Evolutionary conservation across 176 grass and related monocot genomes (phyloP), one percentile per base, ranked within the genome.

Genomic region (Cenchrus fungigraminus): DNA sequence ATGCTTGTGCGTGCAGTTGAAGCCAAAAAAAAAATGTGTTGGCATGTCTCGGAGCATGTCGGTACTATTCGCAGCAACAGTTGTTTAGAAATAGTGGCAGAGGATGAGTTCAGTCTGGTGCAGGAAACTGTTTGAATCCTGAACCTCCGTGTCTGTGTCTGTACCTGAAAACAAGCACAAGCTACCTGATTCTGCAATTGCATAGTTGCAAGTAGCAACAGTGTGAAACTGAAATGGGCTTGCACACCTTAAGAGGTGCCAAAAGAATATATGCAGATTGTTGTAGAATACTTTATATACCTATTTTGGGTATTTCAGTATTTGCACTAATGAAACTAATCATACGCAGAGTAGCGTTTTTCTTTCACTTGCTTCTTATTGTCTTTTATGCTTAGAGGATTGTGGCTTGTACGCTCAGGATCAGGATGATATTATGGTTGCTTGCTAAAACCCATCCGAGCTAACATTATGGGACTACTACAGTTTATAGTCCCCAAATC

Each of bases 141-240:
- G 84, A 84, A 87, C 54, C 80, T 63, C 8, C 63, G 68, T 62
- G 74, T 28, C 80, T 20, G 13, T 90, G 88, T 84, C 75, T 25
- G 52, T 8, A 51, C 68, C 89, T 84, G 74, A 76, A 87, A 87
- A 62, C 68, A 75, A 12, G 85, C 52, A 76, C 75, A 87, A 84
- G 84, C 60, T 54, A 69, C 59, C 20, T 42, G 40, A 57, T 82
- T 71, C 1, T 76, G 6, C 2, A 64, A 63, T 77, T 66, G 53
- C 34, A 40, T 43, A 46, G 44, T 16, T 43, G 10, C 25, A 76
- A 70, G 46, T 44, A 49, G 15, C 15, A 58, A 63, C 46, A 58
- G 45, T 46, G 16, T 56, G 46, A 25, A 85, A 67, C 54, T 86
- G 68, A 64, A 84, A 77, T 78, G 54, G 50, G 65, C 66, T 68